Evolutionary conservation across 495 filamentous ascomycete species (phyloP).

Genomic region (Xylaria palmicola): DNA sequence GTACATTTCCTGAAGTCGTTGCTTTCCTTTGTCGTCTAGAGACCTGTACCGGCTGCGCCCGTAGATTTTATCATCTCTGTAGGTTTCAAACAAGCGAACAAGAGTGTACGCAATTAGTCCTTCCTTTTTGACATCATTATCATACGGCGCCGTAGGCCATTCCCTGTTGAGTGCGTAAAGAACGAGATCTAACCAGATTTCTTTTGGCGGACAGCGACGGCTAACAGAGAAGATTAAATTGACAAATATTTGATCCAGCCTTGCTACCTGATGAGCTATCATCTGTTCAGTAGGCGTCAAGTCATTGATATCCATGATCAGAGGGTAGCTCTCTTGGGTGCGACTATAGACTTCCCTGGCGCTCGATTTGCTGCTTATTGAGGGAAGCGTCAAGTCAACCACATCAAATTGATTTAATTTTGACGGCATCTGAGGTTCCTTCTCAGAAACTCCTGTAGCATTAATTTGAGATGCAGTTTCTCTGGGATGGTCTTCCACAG

Average conservation of each 20-base stretch:
- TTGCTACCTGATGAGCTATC: slow-evolving; percentile 16
- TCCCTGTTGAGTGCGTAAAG: neutral
- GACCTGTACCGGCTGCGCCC: slow-evolving; percentile 19
- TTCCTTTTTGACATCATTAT: slow-evolving; percentile 12
- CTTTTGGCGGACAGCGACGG: neutral
- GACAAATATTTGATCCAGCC: slow-evolving; percentile 13
- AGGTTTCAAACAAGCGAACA: slow-evolving; percentile 23
- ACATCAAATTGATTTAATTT: slow-evolving; percentile 10
- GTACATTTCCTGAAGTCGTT: slow-evolving; percentile 3
- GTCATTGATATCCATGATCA: slow-evolving; percentile 20
- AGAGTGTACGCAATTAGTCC: slow-evolving; percentile 15
- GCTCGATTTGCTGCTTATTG: neutral
- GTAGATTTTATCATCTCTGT: slow-evolving; percentile 1
- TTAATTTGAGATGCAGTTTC: neutral
- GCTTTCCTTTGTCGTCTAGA: slow-evolving; percentile 9
- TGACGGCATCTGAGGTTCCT: slow-evolving; percentile 9
- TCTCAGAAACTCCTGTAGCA: neutral
- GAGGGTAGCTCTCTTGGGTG: slow-evolving; percentile 2
- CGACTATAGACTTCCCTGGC: neutral
- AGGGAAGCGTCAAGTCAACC: slow-evolving; percentile 21
- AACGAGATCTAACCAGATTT: slow-evolving; percentile 12
- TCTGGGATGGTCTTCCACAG: too few species aligned
- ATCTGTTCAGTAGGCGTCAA: slow-evolving; percentile 18
- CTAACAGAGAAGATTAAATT: slow-evolving; percentile 15
- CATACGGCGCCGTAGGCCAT: slow-evolving; percentile 16